phyloP scores from a whole-genome alignment of 1,139 yeast species.

The Kodamaea plutei region DNA sequence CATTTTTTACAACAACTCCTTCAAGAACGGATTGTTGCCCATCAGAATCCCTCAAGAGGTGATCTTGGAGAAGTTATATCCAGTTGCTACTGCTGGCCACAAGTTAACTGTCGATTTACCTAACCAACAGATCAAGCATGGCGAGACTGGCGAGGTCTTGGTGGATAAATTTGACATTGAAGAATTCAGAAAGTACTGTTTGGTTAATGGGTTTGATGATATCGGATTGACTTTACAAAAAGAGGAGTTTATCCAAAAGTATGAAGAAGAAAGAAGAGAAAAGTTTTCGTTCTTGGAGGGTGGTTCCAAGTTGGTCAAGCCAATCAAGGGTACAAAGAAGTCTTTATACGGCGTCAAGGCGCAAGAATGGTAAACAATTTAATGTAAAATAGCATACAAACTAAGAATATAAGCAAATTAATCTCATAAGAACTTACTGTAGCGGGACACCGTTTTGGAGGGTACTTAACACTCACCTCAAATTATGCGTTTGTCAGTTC shows the following conservation, averaged over 20 bases:
- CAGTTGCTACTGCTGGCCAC: conserved; percentile 72
- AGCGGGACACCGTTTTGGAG: no score
- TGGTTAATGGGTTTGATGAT: conserved; percentile 92
- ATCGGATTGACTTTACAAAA: conserved; percentile 93
- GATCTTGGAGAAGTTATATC: conserved; percentile 67
- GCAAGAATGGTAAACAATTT: conserved; percentile 87
- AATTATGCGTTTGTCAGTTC: no score
- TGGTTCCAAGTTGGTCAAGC: conserved; percentile 64
- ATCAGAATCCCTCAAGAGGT: conserved; percentile 78
- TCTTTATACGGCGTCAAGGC: conserved; percentile 64
- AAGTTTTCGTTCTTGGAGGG: conserved; percentile 90
- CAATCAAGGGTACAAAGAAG: conserved; percentile 67
- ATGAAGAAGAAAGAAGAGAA: conserved; percentile 71
- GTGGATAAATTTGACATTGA: conserved; percentile 85
- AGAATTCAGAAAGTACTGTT: conserved; percentile 88
- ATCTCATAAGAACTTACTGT: no score
- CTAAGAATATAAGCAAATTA: no score
- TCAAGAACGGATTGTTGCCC: conserved; percentile 91
- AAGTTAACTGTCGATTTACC: conserved; percentile 78
- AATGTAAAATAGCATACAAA: no score
- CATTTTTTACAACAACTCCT: conserved; percentile 93
- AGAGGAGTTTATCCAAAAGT: conserved; percentile 68
- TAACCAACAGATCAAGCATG: conserved; percentile 68
- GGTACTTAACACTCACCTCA: no score
- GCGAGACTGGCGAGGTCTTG: conserved; percentile 66